A percentile compares a stretch with the other conserved stretches of the same genome.
phyloP scores from a whole-genome alignment of 352 stramenopile genomes.

The Pythium monospermum region DNA sequence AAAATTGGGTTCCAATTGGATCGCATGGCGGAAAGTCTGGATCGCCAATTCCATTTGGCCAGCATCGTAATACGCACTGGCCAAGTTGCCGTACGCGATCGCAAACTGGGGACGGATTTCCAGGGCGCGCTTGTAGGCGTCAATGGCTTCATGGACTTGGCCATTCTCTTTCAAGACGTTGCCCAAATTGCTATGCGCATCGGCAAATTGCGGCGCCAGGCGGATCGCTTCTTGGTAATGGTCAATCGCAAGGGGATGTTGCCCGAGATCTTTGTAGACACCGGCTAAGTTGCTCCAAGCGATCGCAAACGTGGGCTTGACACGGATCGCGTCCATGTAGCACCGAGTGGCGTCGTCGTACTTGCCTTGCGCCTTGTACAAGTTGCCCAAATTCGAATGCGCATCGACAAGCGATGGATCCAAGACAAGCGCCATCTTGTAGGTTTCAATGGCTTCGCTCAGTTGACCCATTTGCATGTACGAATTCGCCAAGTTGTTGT shows the following conservation, averaged over 20 bases:
- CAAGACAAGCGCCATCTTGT: conserved; percentile 91
- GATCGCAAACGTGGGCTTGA: conserved; percentile 88
- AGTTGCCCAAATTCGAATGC: conserved; percentile 93
- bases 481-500: conserved; percentile 90
- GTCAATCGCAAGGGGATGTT: conserved; percentile 73
- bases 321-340: conserved; percentile 88
- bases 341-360: conserved; percentile 86
- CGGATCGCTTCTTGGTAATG: conserved; percentile 85
- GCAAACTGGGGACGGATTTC: conserved; percentile 87
- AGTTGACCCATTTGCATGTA: conserved; percentile 91
- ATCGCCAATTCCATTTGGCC: conserved; percentile 83
- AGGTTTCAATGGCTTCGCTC: conserved; percentile 89
- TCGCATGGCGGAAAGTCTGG: conserved; percentile 85
- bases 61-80: conserved; percentile 87
- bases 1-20: conserved; percentile 91
- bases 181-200: conserved; percentile 84
- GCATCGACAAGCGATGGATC: conserved; percentile 89
- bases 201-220: conserved; percentile 78
- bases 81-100: conserved; percentile 90
- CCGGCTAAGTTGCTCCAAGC: conserved; percentile 91
- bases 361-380: conserved; percentile 87
- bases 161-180: conserved; percentile 81
- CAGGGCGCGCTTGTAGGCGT: conserved; percentile 83
- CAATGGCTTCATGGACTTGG: conserved; percentile 64
- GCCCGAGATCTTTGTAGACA: conserved; percentile 88